Conservation (phyloP, 2,329 filamentous ascomycete genomes). For the Fusarium euwallaceae region DNA sequence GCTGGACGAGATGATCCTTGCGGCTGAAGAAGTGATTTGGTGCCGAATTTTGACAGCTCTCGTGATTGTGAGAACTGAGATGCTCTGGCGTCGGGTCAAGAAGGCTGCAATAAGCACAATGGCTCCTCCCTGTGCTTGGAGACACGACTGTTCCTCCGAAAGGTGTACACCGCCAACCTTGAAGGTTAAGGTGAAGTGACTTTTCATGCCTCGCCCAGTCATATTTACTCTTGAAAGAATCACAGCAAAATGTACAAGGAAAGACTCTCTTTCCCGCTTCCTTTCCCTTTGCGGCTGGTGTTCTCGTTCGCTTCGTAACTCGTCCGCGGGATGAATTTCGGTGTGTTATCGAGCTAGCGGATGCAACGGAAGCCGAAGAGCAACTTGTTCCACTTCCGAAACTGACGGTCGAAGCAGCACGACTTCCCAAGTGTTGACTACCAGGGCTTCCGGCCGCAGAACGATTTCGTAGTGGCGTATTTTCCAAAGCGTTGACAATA, state of each 20-base stretch:
- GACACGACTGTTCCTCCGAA: conserved; percentile 35
- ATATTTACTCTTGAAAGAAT: conserved; percentile 44
- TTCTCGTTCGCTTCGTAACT: conserved; percentile 21
- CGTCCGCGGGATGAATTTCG: conserved; percentile 14
- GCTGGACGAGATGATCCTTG: conserved; percentile 51
- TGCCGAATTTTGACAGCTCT: conserved; percentile 14
- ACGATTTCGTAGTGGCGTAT: conserved; percentile 9
- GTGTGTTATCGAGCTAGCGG: background rate
- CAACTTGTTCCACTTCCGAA: conserved; percentile 36
- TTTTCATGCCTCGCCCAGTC: conserved; percentile 43
- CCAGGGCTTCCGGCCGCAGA: conserved; percentile 30
- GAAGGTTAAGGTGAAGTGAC: conserved; percentile 37
- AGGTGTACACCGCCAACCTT: conserved; percentile 41
- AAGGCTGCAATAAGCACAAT: conserved; percentile 45
- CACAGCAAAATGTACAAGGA: conserved; percentile 43
- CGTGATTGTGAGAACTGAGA: conserved; percentile 44
- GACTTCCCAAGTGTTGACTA: conserved; percentile 10
- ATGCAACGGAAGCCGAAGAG: conserved; percentile 26
- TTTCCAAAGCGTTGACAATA: conserved; percentile 33
- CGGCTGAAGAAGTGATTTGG: conserved; percentile 41
- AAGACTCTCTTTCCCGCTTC: conserved; percentile 16
- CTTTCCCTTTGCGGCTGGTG: conserved; percentile 3
- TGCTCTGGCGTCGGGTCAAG: conserved; percentile 39
- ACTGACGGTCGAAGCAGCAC: conserved; percentile 32
- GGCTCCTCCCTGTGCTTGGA: conserved; percentile 34